Evolutionary conservation across 2,329 filamentous ascomycete genomes (phyloP), one percentile per base, ranked within the genome.

Genomic region (Cyphellophora attinorum): DNA sequence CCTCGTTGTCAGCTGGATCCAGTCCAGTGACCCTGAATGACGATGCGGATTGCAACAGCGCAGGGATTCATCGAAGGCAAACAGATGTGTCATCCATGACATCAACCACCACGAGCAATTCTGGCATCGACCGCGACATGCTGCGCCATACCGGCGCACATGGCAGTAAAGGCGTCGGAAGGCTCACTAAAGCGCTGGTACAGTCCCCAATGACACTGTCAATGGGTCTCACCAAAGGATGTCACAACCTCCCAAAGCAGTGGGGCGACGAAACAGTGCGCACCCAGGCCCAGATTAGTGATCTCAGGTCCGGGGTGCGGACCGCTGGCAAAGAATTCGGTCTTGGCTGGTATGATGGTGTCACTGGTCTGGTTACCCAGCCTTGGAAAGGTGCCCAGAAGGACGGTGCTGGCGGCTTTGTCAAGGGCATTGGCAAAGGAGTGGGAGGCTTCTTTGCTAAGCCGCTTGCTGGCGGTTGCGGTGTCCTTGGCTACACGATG

Each of bases 121-220:
- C n/a, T n/a, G n/a, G n/a, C n/a, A n/a, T n/a, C n/a, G n/a, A n/a
- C 32, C 23, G 23, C n/a, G 45, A 50, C 18, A 45, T 51, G 38
- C 33, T 50, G 33, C 47, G 46, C 19, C 35, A 42, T n/a, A 45
- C 41, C 38, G 14, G 80, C 21, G 78, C 85, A 34, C 84, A 85
- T 0, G 75, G 72, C 49, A 83, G 84, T 85, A 0, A 72, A 91
- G 13, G 77, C 80, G 6, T 84, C 82, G 11, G 81, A 76, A 76
- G 84, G 0, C 74, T 76, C 27, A 83, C 86, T 0, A 46, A 60
- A 93, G 1, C 62, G 91, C 11, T 81, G 80, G 5, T 88, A 86
- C 14, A 67, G 88, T 31, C 76, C 78, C 25, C 80, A 72, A 21
- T 79, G 69, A 85, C 93, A 53, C 81, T 94, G 43, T 84, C 83